Base-by-base conservation (phyloP, 2,329 filamentous ascomycete species). In the Fusarium scirpi region DNA sequence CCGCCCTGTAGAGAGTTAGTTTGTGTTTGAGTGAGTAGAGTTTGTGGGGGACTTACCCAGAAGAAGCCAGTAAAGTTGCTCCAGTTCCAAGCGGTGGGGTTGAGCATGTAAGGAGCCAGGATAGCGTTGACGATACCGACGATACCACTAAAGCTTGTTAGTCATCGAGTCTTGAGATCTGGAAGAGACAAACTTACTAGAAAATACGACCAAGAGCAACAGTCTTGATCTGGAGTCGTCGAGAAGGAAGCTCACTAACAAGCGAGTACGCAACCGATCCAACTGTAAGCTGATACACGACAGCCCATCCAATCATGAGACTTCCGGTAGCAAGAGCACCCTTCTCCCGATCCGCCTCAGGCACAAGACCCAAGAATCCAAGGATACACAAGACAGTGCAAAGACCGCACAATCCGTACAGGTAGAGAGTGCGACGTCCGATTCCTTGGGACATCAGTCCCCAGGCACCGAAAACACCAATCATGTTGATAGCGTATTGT, bases 201-300 rank as follows among this genome's bases (percentile, higher is more conserved):
- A 94, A 82, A 71, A 93, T 92, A 56, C 94, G 91, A 2, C 92
- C 94, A 2, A 97, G 86, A 1, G 96, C 94, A 16, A 97, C 92
- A 0, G 94, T 97, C 84, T 97, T 97, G 83, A 97, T 94, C 77
- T 94, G 92, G 22, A 98, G 86, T 2, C 94, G 87, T 9, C 92
- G 89, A 0, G 93, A 94, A 0, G 93, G 94, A 25, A 97, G 82
- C 78, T 97, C 94, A 2, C 92, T 89, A 5, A 97, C 94, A 16
- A 97, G 87, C 0, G 93, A 96, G 81, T 97, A 97, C 79, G 92
- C 94, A 8, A 97, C 93, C 0, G 94, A 96, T 32, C 94, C 94
- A 51, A 97, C 94, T 0, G 92, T 92, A 45, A 95, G 85, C 78
- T 97, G 93, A 80, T 97, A 97, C 73, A 91, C 88, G 34, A 96